Percentiles rank a stretch among this genome's conserved stretches.
phyloP scores from a whole-genome alignment of 352 stramenopile genomes.

The Pythium pyrilobum region DNA sequence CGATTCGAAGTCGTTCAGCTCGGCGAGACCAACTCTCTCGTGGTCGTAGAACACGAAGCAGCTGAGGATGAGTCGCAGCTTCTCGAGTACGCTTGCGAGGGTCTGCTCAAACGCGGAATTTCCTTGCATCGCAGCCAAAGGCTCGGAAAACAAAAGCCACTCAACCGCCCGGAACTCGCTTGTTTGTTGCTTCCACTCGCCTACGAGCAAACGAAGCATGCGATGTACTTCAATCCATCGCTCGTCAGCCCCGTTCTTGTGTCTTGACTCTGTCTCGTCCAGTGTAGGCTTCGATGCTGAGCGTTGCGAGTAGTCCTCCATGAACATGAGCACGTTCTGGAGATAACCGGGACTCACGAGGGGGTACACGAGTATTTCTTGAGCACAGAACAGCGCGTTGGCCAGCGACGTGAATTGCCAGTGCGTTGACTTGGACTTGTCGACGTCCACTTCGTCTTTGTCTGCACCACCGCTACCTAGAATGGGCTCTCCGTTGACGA shows the following conservation, averaged over 20 bases:
- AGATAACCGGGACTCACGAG: conserved; percentile 59
- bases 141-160: conserved; percentile 39
- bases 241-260: not conserved
- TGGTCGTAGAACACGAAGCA: conserved; percentile 75
- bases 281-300: conserved; percentile 14
- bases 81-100: conserved; percentile 26
- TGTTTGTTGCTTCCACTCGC: conserved; percentile 69
- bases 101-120: not conserved
- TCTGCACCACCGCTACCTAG: not conserved
- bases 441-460: not conserved
- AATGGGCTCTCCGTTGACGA: conserved; percentile 35
- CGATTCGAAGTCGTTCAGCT: conserved; percentile 41
- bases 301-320: conserved; percentile 46
- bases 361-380: conserved; percentile 68
- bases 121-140: conserved; percentile 5
- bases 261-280: not conserved
- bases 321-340: conserved; percentile 45
- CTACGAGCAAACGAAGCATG: conserved; percentile 54
- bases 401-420: conserved; percentile 60
- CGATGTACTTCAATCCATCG: conserved; percentile 65
- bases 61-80: conserved; percentile 56
- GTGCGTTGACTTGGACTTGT: conserved; percentile 26
- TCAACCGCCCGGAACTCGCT: conserved; percentile 45
- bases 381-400: conserved; percentile 50
- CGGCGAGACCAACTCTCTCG: conserved; percentile 42